Evolutionary conservation across 2,329 filamentous ascomycete genomes (phyloP).

Genomic region (Pseudopyricularia javanii): DNA sequence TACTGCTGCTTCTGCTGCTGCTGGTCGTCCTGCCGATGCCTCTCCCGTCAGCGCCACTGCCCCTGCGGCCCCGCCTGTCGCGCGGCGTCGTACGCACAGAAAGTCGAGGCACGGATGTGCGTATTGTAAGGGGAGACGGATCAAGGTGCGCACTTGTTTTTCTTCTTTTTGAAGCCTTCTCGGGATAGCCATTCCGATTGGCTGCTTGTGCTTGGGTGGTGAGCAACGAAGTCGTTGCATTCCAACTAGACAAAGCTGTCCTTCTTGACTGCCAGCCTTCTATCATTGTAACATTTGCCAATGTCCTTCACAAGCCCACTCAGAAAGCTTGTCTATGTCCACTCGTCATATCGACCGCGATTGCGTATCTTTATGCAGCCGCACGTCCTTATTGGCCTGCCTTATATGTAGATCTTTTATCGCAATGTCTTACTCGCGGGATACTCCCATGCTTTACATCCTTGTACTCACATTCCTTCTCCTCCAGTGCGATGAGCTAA

Average conservation of each 20-base stretch:
- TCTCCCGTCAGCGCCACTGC: neutral
- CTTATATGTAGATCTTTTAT: no score
- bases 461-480: neutral
- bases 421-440: no score
- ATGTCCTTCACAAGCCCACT: no score
- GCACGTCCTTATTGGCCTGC: no score
- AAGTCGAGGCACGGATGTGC: constrained; percentile 2
- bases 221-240: no score
- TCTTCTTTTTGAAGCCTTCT: neutral
- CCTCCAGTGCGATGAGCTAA: constrained; percentile 1
- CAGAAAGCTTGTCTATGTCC: no score
- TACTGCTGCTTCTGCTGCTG: neutral
- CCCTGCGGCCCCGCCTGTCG: neutral
- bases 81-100: neutral
- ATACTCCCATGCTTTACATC: neutral
- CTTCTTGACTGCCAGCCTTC: neutral
- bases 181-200: neutral
- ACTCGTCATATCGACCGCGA: no score
- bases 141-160: constrained; percentile 1
- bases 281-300: neutral
- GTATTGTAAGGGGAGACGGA: constrained; percentile 1
- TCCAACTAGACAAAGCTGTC: no score
- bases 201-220: neutral
- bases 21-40: neutral
- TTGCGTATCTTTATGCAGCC: no score